Evolutionary conservation across 352 stramenopile genomes (phyloP), one percentile per base, ranked within the genome.

Genomic region (Phytophthora uliginosa): DNA sequence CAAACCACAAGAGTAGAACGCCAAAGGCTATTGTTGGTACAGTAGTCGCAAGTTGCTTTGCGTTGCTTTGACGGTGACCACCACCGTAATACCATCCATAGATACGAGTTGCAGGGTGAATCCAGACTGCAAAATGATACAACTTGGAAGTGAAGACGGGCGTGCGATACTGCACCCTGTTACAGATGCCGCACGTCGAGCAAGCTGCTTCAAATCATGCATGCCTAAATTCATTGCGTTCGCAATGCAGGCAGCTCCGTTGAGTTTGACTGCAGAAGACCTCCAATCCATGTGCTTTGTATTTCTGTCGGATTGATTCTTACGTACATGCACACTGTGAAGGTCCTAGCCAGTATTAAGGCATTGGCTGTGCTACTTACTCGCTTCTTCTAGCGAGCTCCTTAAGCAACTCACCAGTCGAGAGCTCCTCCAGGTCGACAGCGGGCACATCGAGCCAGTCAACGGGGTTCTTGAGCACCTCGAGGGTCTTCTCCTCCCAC

Each of bases 391-490:
- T 86, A 12, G 87, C 89, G 22, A 96, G 86, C 69, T 96, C 89
- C 66, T 91, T 75, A 10, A 96, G 65, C 65, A 96, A 63, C 60
- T 95, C 87, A 45, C 82, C 82, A 15, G 87, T 96, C 33, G 85
- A 92, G 33, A 96, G 74, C 48, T 73, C 76, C 55, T 93, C 83
- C 20, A 96, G 67, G 53, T 96, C 76, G 9, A 95, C 76, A n/a
- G 79, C 82, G 52, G 82, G 74, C 59, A 96, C 89, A 45, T 98
- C 90, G 33, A 99, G 82, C 97, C 97, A 99, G 69, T 99, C 95
- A 40, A 97, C 84, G 26, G 97, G 92, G 82, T 98, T 89, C 78
- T 98, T 98, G 54, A 98, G 94, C 34, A 97, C 92, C 62, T 99
- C 74, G 26, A 99, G 82, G 34, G 98, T 98, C 73, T 97, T 92